Evolutionary conservation across 768 basidiomycete genomes (phyloP).

Genomic region (Hypsizygus marmoreus): DNA sequence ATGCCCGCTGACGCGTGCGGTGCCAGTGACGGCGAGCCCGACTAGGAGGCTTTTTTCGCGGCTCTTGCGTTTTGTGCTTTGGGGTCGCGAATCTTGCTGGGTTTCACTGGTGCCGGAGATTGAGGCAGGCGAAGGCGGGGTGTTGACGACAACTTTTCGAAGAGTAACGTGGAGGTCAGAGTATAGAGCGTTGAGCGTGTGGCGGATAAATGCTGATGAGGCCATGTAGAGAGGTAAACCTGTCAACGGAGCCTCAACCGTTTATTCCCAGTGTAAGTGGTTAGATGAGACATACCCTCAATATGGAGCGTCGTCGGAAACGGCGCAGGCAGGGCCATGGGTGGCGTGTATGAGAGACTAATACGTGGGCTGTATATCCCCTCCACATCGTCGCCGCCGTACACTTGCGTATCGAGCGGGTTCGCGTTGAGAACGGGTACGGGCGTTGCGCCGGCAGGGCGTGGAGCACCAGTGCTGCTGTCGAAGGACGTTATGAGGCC

Average conservation of each 20-base stretch:
- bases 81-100: neutral
- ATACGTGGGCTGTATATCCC: slow-evolving; percentile 66
- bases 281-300: slow-evolving; percentile 53
- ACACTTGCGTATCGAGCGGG: slow-evolving; percentile 25
- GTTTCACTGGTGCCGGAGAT: neutral
- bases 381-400: slow-evolving; percentile 39
- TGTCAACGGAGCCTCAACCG: slow-evolving; percentile 24
- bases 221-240: slow-evolving; percentile 75
- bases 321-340: slow-evolving; percentile 62
- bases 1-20: slow-evolving; percentile 62
- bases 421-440: slow-evolving; percentile 30
- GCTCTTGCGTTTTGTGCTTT: slow-evolving; percentile 24
- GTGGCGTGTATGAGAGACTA: slow-evolving; percentile 69
- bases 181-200: slow-evolving; percentile 76
- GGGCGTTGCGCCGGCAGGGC: slow-evolving; percentile 21
- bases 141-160: slow-evolving; percentile 46
- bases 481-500: slow-evolving; percentile 65
- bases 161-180: slow-evolving; percentile 62
- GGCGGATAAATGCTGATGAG: slow-evolving; percentile 68
- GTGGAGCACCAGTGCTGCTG: slow-evolving; percentile 42
- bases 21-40: slow-evolving; percentile 56
- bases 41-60: slow-evolving; percentile 64
- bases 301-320: slow-evolving; percentile 70
- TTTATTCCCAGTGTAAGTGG: neutral
- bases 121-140: slow-evolving; percentile 22